Evolutionary conservation across 75 land plant species (phyloP).

Genomic region (Sequoia sempervirens): DNA sequence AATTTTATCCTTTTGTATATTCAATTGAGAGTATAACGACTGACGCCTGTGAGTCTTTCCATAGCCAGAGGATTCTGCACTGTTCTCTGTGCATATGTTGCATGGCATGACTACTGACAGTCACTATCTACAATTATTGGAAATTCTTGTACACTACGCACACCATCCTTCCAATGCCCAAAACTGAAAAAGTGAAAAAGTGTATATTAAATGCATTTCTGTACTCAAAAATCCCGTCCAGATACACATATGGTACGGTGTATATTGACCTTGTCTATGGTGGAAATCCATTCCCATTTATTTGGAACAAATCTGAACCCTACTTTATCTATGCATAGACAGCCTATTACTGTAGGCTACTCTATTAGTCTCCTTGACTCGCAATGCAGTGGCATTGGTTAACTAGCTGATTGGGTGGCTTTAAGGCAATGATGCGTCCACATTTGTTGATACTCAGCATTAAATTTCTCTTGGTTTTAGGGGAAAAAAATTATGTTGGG

Average conservation of each 20-base stretch:
- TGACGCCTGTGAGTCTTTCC: neutral
- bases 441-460: neutral
- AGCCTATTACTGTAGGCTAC: neutral
- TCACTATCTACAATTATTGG: neutral
- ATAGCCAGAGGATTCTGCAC: neutral
- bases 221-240: neutral
- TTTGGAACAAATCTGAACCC: neutral
- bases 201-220: neutral
- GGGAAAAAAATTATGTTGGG: neutral
- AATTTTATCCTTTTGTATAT: too few species aligned
- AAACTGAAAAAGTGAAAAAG: neutral
- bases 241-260: neutral
- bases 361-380: neutral
- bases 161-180: neutral
- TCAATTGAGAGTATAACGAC: neutral
- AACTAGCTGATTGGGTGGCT: neutral
- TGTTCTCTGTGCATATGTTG: neutral
- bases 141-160: neutral
- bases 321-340: neutral
- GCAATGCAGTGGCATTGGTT: neutral
- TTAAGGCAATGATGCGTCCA: neutral
- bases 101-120: neutral
- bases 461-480: neutral
- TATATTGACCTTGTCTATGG: neutral
- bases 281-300: neutral